phyloP scores from a whole-genome alignment of 208 protist genomes.

The Leptomonas pyrrhocoris region DNA sequence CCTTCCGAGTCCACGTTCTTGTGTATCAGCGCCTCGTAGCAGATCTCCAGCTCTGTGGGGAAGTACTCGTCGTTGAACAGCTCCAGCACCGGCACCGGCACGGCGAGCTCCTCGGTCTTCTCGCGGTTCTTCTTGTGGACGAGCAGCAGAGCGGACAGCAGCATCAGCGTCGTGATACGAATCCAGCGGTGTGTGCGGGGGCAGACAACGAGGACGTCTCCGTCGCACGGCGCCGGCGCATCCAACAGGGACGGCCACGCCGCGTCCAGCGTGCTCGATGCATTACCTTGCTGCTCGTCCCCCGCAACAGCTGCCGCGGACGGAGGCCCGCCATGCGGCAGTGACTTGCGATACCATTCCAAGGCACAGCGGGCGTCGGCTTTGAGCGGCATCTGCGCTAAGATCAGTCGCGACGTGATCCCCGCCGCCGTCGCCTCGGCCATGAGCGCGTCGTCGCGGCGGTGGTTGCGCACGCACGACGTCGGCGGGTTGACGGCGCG shows the following conservation, averaged over 20 bases:
- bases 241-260: conserved; percentile 18
- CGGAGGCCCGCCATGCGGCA: not conserved
- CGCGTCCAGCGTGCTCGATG: not conserved
- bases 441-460: conserved; percentile 15
- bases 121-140: conserved; percentile 6
- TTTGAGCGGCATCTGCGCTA: conserved; percentile 23
- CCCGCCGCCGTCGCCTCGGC: conserved; percentile 1
- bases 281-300: not conserved
- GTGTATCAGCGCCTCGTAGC: conserved; percentile 2
- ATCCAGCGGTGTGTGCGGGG: conserved; percentile 25
- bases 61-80: conserved; percentile 1
- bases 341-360: conserved; percentile 13
- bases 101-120: not conserved
- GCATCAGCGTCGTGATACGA: conserved; percentile 11
- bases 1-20: conserved; percentile 30
- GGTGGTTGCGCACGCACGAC: conserved; percentile 4
- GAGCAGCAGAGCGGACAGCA: not conserved
- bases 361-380: conserved; percentile 5
- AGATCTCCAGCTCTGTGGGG: conserved; percentile 8
- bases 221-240: conserved; percentile 18
- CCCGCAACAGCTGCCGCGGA: not conserved
- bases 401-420: conserved; percentile 13
- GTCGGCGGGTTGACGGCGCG: conserved; percentile 10
- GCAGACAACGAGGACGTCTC: conserved; percentile 23
- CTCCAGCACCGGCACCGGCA: conserved; percentile 11